Base-by-base conservation (phyloP, 176 grass and related monocot species). In the Raddia distichophylla region DNA sequence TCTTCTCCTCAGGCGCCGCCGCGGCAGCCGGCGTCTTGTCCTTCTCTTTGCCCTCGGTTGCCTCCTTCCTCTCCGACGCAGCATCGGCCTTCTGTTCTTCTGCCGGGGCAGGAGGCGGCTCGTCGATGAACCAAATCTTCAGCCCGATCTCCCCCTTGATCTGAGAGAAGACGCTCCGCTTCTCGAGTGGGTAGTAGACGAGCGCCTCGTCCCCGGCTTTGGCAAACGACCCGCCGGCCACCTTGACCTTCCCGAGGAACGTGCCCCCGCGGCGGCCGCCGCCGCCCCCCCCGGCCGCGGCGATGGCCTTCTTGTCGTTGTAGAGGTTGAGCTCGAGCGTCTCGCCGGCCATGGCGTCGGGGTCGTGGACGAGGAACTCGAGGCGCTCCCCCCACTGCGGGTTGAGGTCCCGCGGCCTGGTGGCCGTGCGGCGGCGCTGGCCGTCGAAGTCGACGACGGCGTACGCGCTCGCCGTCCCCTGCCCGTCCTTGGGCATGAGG, bases 391-490 rank as follows among this genome's bases (percentile, higher is more conserved):
- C 93, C 96, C 96, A 99, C 67, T 91, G 91, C 64, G 96, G 96
- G 78, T 95, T 99, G 73, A 99, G 88, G 82, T 95, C 96, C 6
- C 96, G 87, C 27, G 84, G 75, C 11, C 72, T 67, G 56, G 96
- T 99, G 72, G 92, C 90, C 3, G 96, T 99, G 85, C 96, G 93
- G 49, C 93, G 84, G 69, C 96, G 87, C 93, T 99, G 96, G 54
- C 96, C 96, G 75, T 99, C 93, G 89, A 91, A 99, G 87, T 99
- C 96, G 15, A 99, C 96, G n/a, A 99, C 91, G 7, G 83, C 96
- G 80, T 95, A 99, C 1, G 96, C 96, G 90, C 86, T 91, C 27
- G 96, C 96, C 71, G 96, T 99, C 20, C 96, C 96, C 50, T 99
- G 96, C 0, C 96, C 96, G 70, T 99, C 96, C 89, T 99, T 99